phyloP scores from a whole-genome alignment of 2,329 filamentous ascomycete species.

The Aspergillus sp. region DNA sequence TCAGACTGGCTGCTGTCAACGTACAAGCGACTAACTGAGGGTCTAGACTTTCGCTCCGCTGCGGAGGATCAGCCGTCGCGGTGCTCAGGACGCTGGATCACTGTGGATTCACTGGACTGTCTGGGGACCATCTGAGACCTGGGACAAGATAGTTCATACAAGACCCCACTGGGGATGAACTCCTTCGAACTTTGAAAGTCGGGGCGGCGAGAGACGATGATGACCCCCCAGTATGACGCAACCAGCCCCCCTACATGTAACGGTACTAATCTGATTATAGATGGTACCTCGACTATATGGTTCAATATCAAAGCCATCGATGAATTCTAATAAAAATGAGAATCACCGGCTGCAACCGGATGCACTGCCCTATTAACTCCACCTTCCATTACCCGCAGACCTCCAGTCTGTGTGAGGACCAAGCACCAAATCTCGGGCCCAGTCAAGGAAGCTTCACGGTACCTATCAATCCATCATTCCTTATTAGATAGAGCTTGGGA shows the following conservation, averaged over 20 bases:
- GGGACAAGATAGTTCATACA: no score
- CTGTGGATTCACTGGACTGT: no score
- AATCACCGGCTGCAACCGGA: not conserved
- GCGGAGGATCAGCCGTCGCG: slow-evolving; percentile 1
- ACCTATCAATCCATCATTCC: not conserved
- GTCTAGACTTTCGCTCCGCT: slow-evolving; percentile 4
- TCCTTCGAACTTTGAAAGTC: no score
- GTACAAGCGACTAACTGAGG: not conserved
- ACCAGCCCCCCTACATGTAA: slow-evolving; percentile 1
- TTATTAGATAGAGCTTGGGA: not conserved
- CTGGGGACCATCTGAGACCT: no score
- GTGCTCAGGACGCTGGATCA: not conserved
- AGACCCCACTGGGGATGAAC: not conserved
- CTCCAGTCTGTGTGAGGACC: no score
- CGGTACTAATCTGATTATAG: not conserved
- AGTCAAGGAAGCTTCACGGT: not conserved
- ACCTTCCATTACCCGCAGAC: not conserved
- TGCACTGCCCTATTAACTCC: not conserved
- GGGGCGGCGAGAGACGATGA: not conserved
- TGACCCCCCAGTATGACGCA: slow-evolving; percentile 6
- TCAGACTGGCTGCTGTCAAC: not conserved
- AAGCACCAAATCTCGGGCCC: not conserved
- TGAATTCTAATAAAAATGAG: not conserved
- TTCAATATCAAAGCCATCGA: not conserved
- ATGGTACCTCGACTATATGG: not conserved